phyloP scores from a whole-genome alignment of 2,329 filamentous ascomycete genomes.

The Capronia coronata region DNA sequence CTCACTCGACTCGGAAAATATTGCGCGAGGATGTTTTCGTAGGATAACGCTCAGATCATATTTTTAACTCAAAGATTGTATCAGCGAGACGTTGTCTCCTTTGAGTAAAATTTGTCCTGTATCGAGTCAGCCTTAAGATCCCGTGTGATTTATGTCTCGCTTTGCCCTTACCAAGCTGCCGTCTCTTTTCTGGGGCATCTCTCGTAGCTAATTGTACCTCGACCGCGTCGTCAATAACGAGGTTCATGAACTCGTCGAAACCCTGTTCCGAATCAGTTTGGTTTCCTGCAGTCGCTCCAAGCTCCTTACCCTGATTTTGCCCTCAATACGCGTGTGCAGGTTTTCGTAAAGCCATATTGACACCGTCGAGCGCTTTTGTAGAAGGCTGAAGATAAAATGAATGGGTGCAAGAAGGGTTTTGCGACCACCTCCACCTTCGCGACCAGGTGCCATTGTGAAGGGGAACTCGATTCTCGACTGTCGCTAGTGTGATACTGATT shows the following conservation, averaged over 20 bases:
- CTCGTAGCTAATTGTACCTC: constrained; percentile 84
- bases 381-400: constrained; percentile 90
- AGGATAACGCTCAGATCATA: neutral
- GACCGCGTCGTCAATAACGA: constrained; percentile 90
- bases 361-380: constrained; percentile 75
- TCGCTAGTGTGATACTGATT: neutral
- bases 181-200: constrained; percentile 69
- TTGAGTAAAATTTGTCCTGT: constrained; percentile 78
- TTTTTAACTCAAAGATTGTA: constrained; percentile 50
- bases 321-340: constrained; percentile 86
- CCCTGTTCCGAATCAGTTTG: constrained; percentile 52
- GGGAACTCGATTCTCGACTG: neutral
- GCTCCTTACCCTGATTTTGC: constrained; percentile 75
- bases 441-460: constrained; percentile 45
- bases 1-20: neutral
- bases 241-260: constrained; percentile 99
- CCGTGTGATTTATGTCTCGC: constrained; percentile 2
- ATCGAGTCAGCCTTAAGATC: constrained; percentile 19
- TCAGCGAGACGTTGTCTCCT: constrained; percentile 80
- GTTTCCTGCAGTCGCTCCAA: constrained; percentile 1
- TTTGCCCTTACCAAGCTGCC: constrained; percentile 61
- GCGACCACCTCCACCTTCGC: constrained; percentile 50
- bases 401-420: constrained; percentile 69
- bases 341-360: constrained; percentile 98
- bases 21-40: neutral